phyloP scores from a whole-genome alignment of 2,329 filamentous ascomycete genomes.

The Parafenestella ontariensis region DNA sequence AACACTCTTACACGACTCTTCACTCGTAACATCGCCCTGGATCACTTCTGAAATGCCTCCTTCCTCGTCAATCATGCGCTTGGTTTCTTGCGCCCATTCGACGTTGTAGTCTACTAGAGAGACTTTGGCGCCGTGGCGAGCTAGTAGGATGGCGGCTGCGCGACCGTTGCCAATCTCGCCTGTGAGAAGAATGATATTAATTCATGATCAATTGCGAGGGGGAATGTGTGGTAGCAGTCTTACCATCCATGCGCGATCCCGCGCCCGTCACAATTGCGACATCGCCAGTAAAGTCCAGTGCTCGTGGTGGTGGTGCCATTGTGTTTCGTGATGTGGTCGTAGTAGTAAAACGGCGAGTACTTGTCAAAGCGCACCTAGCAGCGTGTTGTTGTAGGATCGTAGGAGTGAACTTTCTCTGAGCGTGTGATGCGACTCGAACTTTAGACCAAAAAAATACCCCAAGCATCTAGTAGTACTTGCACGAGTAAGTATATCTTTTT shows the following conservation, averaged over 20 bases:
- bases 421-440: too few relatives aligned
- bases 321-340: too few relatives aligned
- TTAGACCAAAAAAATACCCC: too few relatives aligned
- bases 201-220: too few relatives aligned
- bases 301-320: conserved; percentile 2
- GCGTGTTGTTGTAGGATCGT: too few relatives aligned
- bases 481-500: too few relatives aligned
- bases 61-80: conserved; percentile 68
- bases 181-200: too few relatives aligned
- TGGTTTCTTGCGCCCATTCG: conserved; percentile 76
- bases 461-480: too few relatives aligned
- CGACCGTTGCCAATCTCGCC: conserved; percentile 71
- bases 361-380: too few relatives aligned
- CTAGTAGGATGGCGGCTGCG: conserved; percentile 75
- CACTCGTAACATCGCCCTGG: conserved; percentile 67
- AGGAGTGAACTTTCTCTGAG: too few relatives aligned
- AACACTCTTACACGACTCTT: conserved; percentile 70
- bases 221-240: neutral
- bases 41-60: conserved; percentile 69
- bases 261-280: conserved; percentile 25
- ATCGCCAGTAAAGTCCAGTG: conserved; percentile 17
- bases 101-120: conserved; percentile 74
- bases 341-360: too few relatives aligned
- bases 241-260: conserved; percentile 61
- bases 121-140: conserved; percentile 76